Evolutionary conservation across 345 rosid species (phyloP).

Genomic region (Syzygium aqueum): DNA sequence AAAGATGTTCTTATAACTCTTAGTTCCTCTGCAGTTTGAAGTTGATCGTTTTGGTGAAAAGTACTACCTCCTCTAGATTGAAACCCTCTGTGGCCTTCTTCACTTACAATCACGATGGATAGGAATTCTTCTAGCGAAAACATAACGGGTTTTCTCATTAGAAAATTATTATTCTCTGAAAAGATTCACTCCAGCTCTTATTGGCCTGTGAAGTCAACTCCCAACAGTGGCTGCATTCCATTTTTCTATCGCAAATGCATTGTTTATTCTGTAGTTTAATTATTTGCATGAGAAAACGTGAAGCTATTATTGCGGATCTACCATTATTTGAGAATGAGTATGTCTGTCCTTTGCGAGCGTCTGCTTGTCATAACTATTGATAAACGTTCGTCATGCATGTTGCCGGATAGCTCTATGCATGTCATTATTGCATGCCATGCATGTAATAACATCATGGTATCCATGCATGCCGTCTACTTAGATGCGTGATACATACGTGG

Average conservation of each 20-base stretch:
- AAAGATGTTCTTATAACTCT: background rate
- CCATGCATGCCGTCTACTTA: background rate
- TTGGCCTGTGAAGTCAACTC: conserved; percentile 25
- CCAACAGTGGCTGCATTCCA: conserved; percentile 8
- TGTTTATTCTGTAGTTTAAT: background rate
- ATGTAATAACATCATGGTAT: background rate
- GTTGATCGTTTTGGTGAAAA: background rate
- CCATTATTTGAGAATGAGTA: conserved; percentile 30
- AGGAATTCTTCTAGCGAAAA: background rate
- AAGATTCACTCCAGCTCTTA: conserved; percentile 19
- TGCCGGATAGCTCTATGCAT: background rate
- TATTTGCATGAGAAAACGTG: conserved; percentile 31
- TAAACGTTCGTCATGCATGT: background rate
- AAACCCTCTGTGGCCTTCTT: background rate
- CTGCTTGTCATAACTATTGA: background rate
- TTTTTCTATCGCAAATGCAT: conserved; percentile 1
- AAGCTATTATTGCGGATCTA: conserved; percentile 34
- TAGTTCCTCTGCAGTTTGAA: background rate
- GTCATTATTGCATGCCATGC: background rate
- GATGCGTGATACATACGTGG: background rate
- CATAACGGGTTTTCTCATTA: background rate
- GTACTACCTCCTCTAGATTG: background rate
- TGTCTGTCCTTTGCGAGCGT: conserved; percentile 34
- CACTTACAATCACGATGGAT: background rate
- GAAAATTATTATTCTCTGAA: background rate